A percentile compares a stretch with the other conserved stretches of the same genome.
Conservation (phyloP, 345 rosid genomes). For the Alliaria petiolata region DNA sequence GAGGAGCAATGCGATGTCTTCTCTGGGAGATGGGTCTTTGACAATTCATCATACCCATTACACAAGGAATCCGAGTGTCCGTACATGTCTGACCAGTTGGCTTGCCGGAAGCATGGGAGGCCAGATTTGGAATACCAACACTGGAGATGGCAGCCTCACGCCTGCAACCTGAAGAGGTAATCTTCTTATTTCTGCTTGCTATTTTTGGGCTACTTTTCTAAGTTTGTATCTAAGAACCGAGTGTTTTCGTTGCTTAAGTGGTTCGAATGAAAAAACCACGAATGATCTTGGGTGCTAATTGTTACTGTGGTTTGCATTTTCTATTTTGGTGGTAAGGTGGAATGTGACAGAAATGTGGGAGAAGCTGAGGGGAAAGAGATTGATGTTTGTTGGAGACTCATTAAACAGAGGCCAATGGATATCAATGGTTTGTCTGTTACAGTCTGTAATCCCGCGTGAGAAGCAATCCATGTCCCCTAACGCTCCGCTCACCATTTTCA, state of each 20-base stretch:
- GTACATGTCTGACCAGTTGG: conserved; percentile 96
- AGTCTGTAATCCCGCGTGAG: conserved; percentile 68
- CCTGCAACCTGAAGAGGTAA: conserved; percentile 78
- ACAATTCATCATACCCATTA: conserved; percentile 66
- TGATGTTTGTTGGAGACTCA: conserved; percentile 99
- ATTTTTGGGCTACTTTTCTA: background rate
- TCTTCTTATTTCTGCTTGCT: background rate
- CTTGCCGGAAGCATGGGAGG: conserved; percentile 96
- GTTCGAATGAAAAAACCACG: too few species aligned
- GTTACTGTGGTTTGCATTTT: background rate
- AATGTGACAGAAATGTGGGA: conserved; percentile 86
- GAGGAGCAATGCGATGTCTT: conserved; percentile 71
- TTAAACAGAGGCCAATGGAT: conserved; percentile 98
- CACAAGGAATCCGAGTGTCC: conserved; percentile 84
- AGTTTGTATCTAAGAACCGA: too few species aligned
- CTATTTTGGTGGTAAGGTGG: conserved; percentile 54
- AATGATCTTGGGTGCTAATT: background rate
- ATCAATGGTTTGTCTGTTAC: conserved; percentile 89
- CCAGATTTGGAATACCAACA: conserved; percentile 66
- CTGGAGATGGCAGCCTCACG: conserved; percentile 98
- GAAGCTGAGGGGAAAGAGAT: conserved; percentile 87
- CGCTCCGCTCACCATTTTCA: conserved; percentile 84
- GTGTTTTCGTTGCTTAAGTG: too few species aligned
- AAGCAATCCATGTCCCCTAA: conserved; percentile 86
- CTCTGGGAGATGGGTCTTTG: conserved; percentile 87